Evolutionary conservation across 2,329 filamentous ascomycete species (phyloP), one percentile per base, ranked within the genome.

Genomic region (Trichothecium sympodiale): DNA sequence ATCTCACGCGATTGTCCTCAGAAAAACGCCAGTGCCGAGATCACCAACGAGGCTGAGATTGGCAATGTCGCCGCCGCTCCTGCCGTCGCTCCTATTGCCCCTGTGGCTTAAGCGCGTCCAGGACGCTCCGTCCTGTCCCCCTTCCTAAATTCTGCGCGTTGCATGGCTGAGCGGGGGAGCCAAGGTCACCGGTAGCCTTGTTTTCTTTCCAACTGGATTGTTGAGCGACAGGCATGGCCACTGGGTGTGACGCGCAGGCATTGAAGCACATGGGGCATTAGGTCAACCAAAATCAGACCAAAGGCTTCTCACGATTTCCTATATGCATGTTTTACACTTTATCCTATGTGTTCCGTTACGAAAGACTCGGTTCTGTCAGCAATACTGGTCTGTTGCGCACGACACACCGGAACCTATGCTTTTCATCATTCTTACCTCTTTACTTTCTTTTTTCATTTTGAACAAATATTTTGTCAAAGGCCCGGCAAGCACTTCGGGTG

Each of bases 1-100:
- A 96, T 96, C 62, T 94, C 86, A 40, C 83, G 89, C 44, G 89
- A 96, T 51, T 95, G 91, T 70, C 83, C 87, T 40, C 61, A 87
- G 76, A 79, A 81, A 76, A 61, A 55, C 48, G 57, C 61, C 44
- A 64, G 61, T 48, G 66, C 64, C 48, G 71, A 75, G 45, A 61
- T 70, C 37, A 54, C 51, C 39, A 44, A 50, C 34, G 63, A 69
- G 41, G 60, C 64, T 34, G 64, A 68, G 37, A 43, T 68, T 40
- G 51, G 51, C 45, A 59, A 54, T 47, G 59, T 60, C 38, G 57
- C 59, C 41, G 51, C 56, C 41, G 55, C 65, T 20, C 58, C 66
- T 29, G 61, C 64, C 18, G 62, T 71, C 45, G 67, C 68, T 34
- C 55, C 59, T 33, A 60, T 62, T 38, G 56, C 58, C 39, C 58